Percentiles rank a stretch among this genome's conserved stretches.
phyloP scores from a whole-genome alignment of 2,329 filamentous ascomycete species.

The Nakataea oryzae region DNA sequence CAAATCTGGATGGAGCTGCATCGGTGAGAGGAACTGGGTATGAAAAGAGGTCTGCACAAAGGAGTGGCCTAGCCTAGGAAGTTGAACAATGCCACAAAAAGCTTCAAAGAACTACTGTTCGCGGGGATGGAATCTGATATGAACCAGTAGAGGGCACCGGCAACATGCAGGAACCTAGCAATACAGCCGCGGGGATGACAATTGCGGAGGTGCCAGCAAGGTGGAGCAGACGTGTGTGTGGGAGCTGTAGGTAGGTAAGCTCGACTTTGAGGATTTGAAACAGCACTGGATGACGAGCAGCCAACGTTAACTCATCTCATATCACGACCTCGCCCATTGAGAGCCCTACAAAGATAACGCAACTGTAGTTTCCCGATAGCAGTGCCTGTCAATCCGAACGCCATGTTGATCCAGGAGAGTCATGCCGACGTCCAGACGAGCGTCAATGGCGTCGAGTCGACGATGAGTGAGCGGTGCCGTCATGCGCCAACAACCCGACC shows the following conservation, averaged over 20 bases:
- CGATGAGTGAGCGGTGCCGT: constrained; percentile 33
- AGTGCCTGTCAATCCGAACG: constrained; percentile 4
- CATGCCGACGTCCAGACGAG: constrained; percentile 38
- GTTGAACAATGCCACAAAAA: not conserved
- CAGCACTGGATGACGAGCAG: too few relatives aligned
- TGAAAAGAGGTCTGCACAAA: too few relatives aligned
- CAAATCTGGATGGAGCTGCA: not conserved
- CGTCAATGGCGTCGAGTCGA: constrained; percentile 41
- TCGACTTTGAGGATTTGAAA: not conserved
- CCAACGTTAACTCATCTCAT: not conserved
- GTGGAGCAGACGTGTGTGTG: not conserved
- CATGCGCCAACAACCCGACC: too few relatives aligned
- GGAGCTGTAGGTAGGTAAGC: not conserved
- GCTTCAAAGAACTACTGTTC: too few relatives aligned
- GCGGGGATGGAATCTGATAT: too few relatives aligned
- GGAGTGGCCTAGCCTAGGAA: too few relatives aligned
- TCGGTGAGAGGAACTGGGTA: too few relatives aligned
- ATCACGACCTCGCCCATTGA: not conserved
- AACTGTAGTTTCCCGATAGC: not conserved
- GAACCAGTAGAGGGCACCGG: not conserved
- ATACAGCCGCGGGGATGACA: not conserved
- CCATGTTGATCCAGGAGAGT: constrained; percentile 45
- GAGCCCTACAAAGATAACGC: not conserved
- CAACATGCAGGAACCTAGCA: not conserved
- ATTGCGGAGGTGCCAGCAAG: not conserved